Conservation (phyloP, 768 basidiomycete genomes). For the Boletus pseudo-olivaceus region DNA sequence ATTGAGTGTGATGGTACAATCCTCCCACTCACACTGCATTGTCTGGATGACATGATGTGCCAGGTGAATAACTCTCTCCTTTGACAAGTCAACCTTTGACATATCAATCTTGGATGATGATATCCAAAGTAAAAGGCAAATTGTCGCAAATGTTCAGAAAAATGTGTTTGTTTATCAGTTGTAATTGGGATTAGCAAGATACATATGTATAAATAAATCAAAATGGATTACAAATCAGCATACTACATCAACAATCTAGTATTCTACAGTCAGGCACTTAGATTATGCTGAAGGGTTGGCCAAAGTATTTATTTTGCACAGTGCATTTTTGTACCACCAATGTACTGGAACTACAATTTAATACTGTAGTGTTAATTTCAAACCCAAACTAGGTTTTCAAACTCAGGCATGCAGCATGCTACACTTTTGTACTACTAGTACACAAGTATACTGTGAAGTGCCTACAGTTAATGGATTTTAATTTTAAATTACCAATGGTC, state of each 20-base stretch:
- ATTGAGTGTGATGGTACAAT: slow-evolving; percentile 24
- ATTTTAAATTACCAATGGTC: too few species aligned
- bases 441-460: too few species aligned
- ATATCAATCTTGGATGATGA: slow-evolving; percentile 14
- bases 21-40: slow-evolving; percentile 30
- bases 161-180: background rate
- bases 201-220: slow-evolving; percentile 12
- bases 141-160: background rate
- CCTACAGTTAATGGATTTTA: too few species aligned
- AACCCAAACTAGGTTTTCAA: too few species aligned
- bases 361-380: too few species aligned
- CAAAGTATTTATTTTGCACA: too few species aligned
- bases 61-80: slow-evolving; percentile 16
- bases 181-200: background rate
- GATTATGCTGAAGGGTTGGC: too few species aligned
- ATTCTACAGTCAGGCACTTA: too few species aligned
- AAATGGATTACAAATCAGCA: background rate
- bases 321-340: too few species aligned
- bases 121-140: background rate
- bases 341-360: too few species aligned
- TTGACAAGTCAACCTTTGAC: slow-evolving; percentile 20
- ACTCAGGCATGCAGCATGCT: too few species aligned
- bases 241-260: background rate
- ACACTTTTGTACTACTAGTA: too few species aligned
- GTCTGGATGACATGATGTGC: slow-evolving; percentile 24